These are phyloP conservation scores for Fusarium sp. DNA, from an alignment of 2,329 filamentous ascomycete genomes.

Conservation along the genomic window DNA sequence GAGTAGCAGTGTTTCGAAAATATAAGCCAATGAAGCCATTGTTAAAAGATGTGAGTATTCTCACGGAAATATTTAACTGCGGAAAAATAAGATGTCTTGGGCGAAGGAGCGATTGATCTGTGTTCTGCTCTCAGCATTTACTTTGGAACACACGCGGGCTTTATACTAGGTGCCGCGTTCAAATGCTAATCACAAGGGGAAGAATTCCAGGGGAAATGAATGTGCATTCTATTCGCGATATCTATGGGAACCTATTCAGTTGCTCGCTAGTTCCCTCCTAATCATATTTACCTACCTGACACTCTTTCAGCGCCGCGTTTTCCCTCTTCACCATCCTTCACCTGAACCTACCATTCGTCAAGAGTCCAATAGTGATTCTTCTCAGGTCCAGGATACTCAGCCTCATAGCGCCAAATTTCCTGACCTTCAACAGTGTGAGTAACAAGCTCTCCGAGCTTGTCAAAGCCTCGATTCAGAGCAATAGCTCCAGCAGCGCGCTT, in stretches of 20 bases:
- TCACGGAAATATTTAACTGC: neutral
- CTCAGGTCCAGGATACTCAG: neutral
- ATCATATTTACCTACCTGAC: neutral
- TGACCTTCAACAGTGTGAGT: neutral
- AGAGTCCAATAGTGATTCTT: neutral
- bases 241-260: neutral
- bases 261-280: no score
- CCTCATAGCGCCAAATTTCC: neutral
- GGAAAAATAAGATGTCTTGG: no score
- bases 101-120: no score
- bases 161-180: no score
- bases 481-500: neutral
- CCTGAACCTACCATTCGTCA: neutral
- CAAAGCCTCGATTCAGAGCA: neutral
- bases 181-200: neutral
- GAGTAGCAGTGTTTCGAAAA: neutral
- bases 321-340: rapidly evolving
- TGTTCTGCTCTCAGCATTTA: no score
- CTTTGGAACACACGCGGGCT: no score
- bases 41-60: rapidly evolving
- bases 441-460: neutral
- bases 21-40: neutral
- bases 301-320: neutral
- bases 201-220: rapidly evolving
- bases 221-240: neutral